Evolutionary conservation across 2,329 filamentous ascomycete genomes (phyloP).

Genomic region (Pseudohalonectria lignicola): DNA sequence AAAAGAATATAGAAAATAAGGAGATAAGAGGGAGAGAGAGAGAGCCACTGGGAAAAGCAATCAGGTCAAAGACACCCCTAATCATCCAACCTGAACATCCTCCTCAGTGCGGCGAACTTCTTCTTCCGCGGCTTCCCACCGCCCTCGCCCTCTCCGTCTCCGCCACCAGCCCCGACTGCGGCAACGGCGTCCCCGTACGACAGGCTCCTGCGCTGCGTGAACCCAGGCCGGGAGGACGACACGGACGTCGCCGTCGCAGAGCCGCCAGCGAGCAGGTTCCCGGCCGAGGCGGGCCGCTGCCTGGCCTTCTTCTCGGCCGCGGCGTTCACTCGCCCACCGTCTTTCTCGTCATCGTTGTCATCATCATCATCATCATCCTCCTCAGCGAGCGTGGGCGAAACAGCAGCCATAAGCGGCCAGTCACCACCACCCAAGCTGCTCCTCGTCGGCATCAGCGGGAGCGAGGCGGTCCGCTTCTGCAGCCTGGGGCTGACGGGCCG

Average conservation of each 20-base stretch:
- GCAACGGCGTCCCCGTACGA: constrained; percentile 18
- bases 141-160: constrained; percentile 3
- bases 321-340: too few species aligned
- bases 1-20: too few species aligned
- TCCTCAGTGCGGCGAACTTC: constrained; percentile 56
- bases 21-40: too few species aligned
- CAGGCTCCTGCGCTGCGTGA: constrained; percentile 24
- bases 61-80: constrained; percentile 4
- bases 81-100: constrained; percentile 47
- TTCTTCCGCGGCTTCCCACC: constrained; percentile 37
- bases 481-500: constrained; percentile 25
- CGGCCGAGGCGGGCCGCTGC: constrained; percentile 8
- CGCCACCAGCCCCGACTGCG: constrained; percentile 3
- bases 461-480: constrained; percentile 30
- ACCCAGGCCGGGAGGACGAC: too few species aligned
- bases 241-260: too few species aligned
- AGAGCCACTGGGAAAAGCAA: too few species aligned
- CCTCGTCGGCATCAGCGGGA: constrained; percentile 15
- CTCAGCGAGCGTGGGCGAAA: constrained; percentile 17
- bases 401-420: too few species aligned
- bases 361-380: constrained; percentile 15
- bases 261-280: constrained; percentile 18
- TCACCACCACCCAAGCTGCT: constrained; percentile 21
- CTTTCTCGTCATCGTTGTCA: too few species aligned
- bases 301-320: constrained; percentile 16